Evolutionary conservation across 169 alveolate genomes (phyloP), one percentile per base, ranked within the genome.

Genomic region (Babesia sp.): DNA sequence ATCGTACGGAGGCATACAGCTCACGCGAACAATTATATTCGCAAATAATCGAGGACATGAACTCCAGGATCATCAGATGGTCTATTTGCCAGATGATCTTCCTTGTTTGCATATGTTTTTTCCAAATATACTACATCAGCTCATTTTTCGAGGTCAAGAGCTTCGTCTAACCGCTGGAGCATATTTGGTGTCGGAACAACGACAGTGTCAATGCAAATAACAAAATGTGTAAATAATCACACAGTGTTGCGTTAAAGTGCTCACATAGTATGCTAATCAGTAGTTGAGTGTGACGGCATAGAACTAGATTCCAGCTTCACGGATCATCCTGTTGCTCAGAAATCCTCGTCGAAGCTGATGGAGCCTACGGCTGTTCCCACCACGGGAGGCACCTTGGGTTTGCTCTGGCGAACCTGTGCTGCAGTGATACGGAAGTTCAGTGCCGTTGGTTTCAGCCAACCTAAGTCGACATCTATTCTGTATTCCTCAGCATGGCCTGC

Each of bases 111-210:
- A 45, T 79, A 37, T 79, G 87, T 51, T 79, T 74, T 61, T 68
- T 42, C 59, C 87, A 79, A 44, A 79, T 79, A n/a, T 79, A 79
- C 50, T 71, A 79, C 75, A 79, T 79, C 54, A 69, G 83, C 69
- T 79, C 87, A 18, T 79, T 79, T 83, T 79, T 79, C 61, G 87
- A 79, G 29, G 87, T 70, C 11, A 79, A 79, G 70, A 69, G 83
- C 57, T 70, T 79, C 22, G 87, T 79, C 7, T 78, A 45, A 78
- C n/a, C 31, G 14, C 14, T 20, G 50, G 50, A 16, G n/a, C n/a
- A n/a, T n/a, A n/a, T n/a, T n/a, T n/a, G n/a, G n/a, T n/a, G n/a
- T n/a, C n/a, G n/a, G n/a, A n/a, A n/a, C n/a, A n/a, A n/a, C n/a
- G n/a, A n/a, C n/a, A n/a, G n/a, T n/a, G n/a, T n/a, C n/a, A n/a